A percentile compares a stretch with the other conserved stretches of the same genome.
Evolutionary conservation across 2,329 filamentous ascomycete species (phyloP).

Genomic region (Fragosphaeria purpurea): DNA sequence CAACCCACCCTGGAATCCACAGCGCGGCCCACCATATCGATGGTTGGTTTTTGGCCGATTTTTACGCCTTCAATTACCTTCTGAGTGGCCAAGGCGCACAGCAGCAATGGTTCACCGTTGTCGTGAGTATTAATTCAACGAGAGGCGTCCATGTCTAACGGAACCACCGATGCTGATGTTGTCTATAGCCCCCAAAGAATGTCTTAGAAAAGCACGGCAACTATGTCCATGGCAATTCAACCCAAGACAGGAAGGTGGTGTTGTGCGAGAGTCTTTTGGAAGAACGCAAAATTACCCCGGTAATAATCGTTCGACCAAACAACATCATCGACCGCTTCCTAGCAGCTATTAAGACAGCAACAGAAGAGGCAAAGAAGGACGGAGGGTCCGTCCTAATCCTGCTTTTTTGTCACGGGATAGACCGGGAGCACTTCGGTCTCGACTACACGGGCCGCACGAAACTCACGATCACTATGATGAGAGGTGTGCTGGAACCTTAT

Average conservation of each 20-base stretch:
- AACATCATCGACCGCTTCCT: neutral
- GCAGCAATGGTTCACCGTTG: neutral
- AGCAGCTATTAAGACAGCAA: neutral
- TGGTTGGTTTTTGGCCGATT: neutral
- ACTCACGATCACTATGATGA: neutral
- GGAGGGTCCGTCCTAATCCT: neutral
- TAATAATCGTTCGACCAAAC: neutral
- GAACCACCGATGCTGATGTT: neutral
- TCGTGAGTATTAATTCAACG: no score
- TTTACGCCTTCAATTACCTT: neutral
- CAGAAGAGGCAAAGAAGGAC: neutral
- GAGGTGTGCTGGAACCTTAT: neutral
- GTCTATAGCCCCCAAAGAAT: neutral
- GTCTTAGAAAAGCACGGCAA: neutral
- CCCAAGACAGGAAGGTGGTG: neutral
- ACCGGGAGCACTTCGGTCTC: neutral
- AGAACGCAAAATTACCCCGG: neutral
- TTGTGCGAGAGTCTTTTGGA: neutral
- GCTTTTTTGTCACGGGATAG: neutral
- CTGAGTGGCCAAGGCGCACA: neutral
- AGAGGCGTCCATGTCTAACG: no score
- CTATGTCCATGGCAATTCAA: neutral
- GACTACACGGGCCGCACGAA: neutral
- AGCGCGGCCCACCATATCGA: neutral
- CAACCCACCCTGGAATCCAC: conserved; percentile 9